Percentiles rank a stretch among this genome's conserved stretches.
Evolutionary conservation across 495 filamentous ascomycete species (phyloP).

Genomic region (Penicillium taxi): DNA sequence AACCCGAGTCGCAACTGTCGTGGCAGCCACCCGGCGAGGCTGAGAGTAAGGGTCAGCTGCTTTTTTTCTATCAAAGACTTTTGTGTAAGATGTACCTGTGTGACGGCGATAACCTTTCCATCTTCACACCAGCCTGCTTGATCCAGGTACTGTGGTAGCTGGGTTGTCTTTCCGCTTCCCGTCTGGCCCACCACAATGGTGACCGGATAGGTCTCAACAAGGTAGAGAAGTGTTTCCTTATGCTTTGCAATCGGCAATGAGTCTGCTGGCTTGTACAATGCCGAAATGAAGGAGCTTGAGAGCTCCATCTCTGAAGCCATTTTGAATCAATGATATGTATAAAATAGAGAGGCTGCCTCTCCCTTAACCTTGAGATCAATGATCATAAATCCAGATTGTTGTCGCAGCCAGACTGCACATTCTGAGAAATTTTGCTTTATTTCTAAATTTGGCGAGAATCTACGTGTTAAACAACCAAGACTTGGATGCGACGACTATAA

Average conservation of each 20-base stretch:
- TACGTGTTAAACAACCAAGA: conserved; percentile 3
- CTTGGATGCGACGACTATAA: conserved; percentile 12
- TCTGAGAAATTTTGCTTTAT: no score
- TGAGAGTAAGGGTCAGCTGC: conserved; percentile 30
- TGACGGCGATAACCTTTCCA: conserved; percentile 77
- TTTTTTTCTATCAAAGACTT: not conserved
- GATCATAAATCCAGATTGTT: no score
- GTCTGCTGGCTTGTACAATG: conserved; percentile 68
- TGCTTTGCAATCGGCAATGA: conserved; percentile 73
- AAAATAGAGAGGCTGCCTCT: no score
- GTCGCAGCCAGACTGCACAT: no score
- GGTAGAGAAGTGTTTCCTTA: conserved; percentile 62
- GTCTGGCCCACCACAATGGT: conserved; percentile 84
- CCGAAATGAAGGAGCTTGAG: conserved; percentile 59
- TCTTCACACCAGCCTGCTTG: conserved; percentile 84
- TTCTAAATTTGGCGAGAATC: conserved; percentile 1
- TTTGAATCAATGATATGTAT: no score
- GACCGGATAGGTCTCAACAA: conserved; percentile 68
- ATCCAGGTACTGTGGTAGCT: conserved; percentile 81
- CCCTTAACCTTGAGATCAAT: no score
- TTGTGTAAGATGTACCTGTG: conserved; percentile 57
- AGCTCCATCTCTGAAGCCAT: conserved; percentile 49
- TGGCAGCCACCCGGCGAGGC: conserved; percentile 89
- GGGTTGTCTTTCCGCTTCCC: conserved; percentile 86
- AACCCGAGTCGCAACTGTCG: conserved; percentile 82